These are phyloP conservation scores for Penicillium hordei DNA, from an alignment of 2,329 filamentous ascomycete genomes.

Conservation along the genomic window DNA sequence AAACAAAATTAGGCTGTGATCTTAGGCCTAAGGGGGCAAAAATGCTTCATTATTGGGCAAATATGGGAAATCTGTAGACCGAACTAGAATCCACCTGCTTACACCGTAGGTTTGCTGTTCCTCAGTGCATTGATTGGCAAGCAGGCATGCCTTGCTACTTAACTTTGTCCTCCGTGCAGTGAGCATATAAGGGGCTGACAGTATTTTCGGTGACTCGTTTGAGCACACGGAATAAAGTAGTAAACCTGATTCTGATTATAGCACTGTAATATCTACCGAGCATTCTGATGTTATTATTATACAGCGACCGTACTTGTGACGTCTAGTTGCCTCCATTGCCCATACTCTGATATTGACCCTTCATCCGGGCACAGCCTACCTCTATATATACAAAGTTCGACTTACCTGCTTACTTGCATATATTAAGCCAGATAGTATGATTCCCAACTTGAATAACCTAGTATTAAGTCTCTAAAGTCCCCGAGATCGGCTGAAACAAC, in stretches of 20 bases:
- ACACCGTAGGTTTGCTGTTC: neutral
- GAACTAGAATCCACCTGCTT: conserved; percentile 3
- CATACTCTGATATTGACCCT: neutral
- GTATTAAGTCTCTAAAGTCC: neutral
- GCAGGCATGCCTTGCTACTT: neutral
- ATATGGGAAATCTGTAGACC: neutral
- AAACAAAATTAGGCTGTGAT: neutral
- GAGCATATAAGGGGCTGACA: neutral
- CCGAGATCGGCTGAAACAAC: neutral
- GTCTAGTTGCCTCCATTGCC: neutral
- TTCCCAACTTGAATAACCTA: neutral
- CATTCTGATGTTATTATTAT: neutral
- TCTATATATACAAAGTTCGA: neutral
- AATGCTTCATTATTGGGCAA: neutral
- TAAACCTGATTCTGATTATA: neutral
- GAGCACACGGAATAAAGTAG: neutral
- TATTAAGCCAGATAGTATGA: neutral
- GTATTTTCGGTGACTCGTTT: neutral
- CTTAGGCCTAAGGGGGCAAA: neutral
- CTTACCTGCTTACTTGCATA: neutral
- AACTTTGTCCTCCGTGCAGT: neutral
- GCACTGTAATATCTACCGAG: neutral
- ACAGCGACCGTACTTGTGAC: neutral
- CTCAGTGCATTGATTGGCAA: neutral
- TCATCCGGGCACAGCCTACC: neutral